These are phyloP conservation scores for Boletus eberwhitei DNA, from an alignment of 768 basidiomycete genomes.

Conservation along the genomic window DNA sequence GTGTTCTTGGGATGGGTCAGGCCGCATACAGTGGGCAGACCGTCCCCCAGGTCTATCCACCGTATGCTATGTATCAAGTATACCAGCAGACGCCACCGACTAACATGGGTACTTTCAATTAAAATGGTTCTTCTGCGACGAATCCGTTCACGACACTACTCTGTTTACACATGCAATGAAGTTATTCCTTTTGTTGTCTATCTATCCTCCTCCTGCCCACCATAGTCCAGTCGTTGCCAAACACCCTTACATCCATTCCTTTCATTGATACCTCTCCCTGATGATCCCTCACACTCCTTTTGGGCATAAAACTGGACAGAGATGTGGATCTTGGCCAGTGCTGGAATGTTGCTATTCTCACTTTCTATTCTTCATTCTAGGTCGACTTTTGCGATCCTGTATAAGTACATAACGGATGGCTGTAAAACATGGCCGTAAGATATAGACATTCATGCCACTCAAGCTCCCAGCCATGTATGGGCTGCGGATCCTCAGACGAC, in stretches of 20 bases:
- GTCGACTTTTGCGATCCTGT: slow-evolving; percentile 35
- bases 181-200: slow-evolving; percentile 33
- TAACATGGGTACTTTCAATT: slow-evolving; percentile 73
- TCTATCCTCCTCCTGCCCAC: slow-evolving; percentile 29
- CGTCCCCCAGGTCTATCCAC: slow-evolving; percentile 67
- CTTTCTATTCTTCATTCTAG: slow-evolving; percentile 31
- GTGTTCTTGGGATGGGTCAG: slow-evolving; percentile 63
- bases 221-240: slow-evolving; percentile 27
- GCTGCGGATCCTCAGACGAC: too few relatives aligned
- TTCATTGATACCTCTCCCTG: slow-evolving; percentile 28
- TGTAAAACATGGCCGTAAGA: slow-evolving; percentile 36
- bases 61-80: slow-evolving; percentile 75
- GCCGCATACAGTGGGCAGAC: slow-evolving; percentile 61
- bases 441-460: slow-evolving; percentile 22
- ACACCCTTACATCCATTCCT: slow-evolving; percentile 21
- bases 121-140: slow-evolving; percentile 33
- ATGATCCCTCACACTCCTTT: slow-evolving; percentile 23
- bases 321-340: slow-evolving; percentile 25
- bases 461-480: too few relatives aligned
- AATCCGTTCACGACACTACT: slow-evolving; percentile 42
- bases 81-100: slow-evolving; percentile 77
- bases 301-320: slow-evolving; percentile 23
- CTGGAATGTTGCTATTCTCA: slow-evolving; percentile 32
- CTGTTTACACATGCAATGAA: slow-evolving; percentile 29
- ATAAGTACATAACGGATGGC: slow-evolving; percentile 38